Evolutionary conservation across 2,329 filamentous ascomycete species (phyloP).

Genomic region (Dichotomopilus funicola): DNA sequence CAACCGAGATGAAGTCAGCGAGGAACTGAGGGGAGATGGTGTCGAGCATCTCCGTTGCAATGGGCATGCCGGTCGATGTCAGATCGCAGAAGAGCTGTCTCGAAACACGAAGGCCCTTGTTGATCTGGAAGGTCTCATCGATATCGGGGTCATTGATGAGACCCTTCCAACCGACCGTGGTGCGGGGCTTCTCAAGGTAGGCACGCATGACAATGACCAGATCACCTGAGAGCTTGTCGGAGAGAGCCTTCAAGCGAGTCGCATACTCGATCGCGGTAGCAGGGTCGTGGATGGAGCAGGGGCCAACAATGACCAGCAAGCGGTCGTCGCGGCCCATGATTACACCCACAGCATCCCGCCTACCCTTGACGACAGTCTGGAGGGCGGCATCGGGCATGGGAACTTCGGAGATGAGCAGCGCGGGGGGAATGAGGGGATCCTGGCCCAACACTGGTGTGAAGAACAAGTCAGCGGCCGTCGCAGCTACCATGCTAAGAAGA

Average conservation of each 20-base stretch:
- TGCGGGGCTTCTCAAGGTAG: slow-evolving; percentile 97
- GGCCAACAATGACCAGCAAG: slow-evolving; percentile 88
- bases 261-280: slow-evolving; percentile 83
- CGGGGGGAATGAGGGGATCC: slow-evolving; percentile 86
- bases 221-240: slow-evolving; percentile 74
- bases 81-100: slow-evolving; percentile 90
- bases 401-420: slow-evolving; percentile 79
- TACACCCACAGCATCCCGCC: slow-evolving; percentile 63
- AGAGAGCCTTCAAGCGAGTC: slow-evolving; percentile 65
- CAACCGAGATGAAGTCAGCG: slow-evolving; percentile 89
- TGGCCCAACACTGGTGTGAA: slow-evolving; percentile 70
- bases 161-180: slow-evolving; percentile 98
- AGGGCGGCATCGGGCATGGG: slow-evolving; percentile 59
- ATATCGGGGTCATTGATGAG: slow-evolving; percentile 99
- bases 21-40: slow-evolving; percentile 98
- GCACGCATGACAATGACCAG: slow-evolving; percentile 94
- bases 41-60: slow-evolving; percentile 97
- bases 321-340: slow-evolving; percentile 76
- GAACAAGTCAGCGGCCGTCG: slow-evolving; percentile 18
- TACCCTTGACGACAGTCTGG: slow-evolving; percentile 64
- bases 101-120: slow-evolving; percentile 92
- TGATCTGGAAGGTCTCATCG: slow-evolving; percentile 95
- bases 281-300: slow-evolving; percentile 96
- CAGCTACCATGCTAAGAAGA: neutral
- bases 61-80: slow-evolving; percentile 81